Conservation (phyloP, 306 rosid genomes). For the Begonia peltatifolia region DNA sequence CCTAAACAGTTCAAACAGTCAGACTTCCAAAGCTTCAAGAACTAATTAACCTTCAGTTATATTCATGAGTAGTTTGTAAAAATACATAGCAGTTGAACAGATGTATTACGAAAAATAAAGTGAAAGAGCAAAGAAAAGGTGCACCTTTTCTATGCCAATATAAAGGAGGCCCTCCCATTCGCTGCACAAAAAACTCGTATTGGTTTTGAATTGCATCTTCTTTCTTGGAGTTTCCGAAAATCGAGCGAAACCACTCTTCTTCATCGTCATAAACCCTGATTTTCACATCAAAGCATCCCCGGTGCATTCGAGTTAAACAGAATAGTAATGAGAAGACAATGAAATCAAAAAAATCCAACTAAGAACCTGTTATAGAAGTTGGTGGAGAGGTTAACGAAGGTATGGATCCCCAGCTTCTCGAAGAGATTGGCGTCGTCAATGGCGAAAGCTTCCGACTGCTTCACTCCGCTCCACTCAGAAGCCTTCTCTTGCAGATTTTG, state of each 20-base stretch:
- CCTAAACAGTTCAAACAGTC: no score
- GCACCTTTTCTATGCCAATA: conserved; percentile 76
- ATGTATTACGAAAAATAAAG: no score
- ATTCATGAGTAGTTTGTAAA: no score
- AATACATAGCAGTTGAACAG: no score
- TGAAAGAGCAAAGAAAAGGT: no score
- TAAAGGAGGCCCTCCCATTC: conserved; percentile 79
- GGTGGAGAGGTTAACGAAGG: conserved; percentile 65
- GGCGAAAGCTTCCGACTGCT: conserved; percentile 42
- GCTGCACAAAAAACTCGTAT: conserved; percentile 73
- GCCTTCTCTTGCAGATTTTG: conserved; percentile 68
- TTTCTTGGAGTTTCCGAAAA: conserved; percentile 51
- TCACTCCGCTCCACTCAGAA: conserved; percentile 70
- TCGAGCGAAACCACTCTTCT: conserved; percentile 69
- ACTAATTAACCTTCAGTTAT: no score
- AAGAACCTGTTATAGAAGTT: conserved; percentile 66
- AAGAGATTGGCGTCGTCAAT: conserved; percentile 56
- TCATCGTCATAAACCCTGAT: conserved; percentile 67
- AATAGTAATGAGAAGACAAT: no score
- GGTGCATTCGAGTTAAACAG: no score
- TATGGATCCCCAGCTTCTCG: conserved; percentile 52
- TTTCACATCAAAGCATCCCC: neutral
- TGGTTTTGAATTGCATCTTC: conserved; percentile 71
- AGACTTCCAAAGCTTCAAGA: no score
- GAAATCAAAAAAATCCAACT: no score